Base-by-base conservation (phyloP, 805 yeast species). In the Komagataella phaffii region DNA sequence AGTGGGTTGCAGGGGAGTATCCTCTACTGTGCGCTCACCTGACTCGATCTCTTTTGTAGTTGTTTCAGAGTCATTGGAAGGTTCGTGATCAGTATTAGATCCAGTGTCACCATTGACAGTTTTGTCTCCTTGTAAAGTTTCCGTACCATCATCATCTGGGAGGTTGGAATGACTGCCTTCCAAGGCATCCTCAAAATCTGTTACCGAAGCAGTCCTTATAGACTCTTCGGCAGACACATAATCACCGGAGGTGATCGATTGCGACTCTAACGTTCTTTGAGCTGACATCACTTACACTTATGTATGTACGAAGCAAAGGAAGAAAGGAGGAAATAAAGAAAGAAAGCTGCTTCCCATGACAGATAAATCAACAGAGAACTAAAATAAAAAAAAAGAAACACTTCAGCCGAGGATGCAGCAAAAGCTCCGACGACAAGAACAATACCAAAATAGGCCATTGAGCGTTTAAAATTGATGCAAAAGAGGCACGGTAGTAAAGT, bases 111-210 rank as follows among this genome's bases (percentile, higher is more conserved):
- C 18, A 45, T 19, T 19, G 46, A 8, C 40, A 30, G 40, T 14
- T 30, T 30, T 10, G 40, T 30, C 40, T 30, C 40, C 40, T 30
- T 30, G 40, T 8, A 30, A 14, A 8, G 46, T 19, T 8, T 19
- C 46, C 5, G 46, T 19, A n/a, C 46, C 46, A 10, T 45, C 46
- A 6, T 10, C 46, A 17, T 17, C 48, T 8, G 21, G 19, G 18
- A n/a, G 19, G 12, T 48, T 40, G 47, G 18, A 17, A 24, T 17
- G n/a, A 17, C 19, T 30, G 12, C 46, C 48, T 7, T 48, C 45
- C 18, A 59, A 71, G 67, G 61, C 69, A 70, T 52, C 62, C 64
- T 51, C 58, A 30, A 30, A 30, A 8, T 30, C 40, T 7, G 40
- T 30, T 30, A 30, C 40, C 12, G 40, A 30, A 30, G 40, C 40